These are phyloP conservation scores for Sphaerulina vaccinii DNA, from an alignment of 2,329 filamentous ascomycete genomes.

Conservation along the genomic window DNA sequence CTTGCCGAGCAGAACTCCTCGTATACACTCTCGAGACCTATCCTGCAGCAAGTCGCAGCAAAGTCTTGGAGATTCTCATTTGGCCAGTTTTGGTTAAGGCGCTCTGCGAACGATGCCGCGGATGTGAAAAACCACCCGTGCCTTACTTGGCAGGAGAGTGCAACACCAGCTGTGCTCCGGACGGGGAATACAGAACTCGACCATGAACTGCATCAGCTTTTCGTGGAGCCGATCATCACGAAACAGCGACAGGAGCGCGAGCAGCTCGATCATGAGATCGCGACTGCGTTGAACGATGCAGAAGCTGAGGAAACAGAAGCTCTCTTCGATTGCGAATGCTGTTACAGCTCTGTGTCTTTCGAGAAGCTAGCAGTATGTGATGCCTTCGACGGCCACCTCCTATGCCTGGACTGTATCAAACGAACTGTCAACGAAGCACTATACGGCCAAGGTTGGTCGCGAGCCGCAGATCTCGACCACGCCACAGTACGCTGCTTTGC, in stretches of 20 bases:
- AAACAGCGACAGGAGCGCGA: slow-evolving; percentile 42
- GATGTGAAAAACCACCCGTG: slow-evolving; percentile 52
- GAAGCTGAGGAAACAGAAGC: slow-evolving; percentile 49
- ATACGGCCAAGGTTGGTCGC: slow-evolving; percentile 88
- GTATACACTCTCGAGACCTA: slow-evolving; percentile 69
- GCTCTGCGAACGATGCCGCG: slow-evolving; percentile 48
- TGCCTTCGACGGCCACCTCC: slow-evolving; percentile 67
- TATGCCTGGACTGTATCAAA: slow-evolving; percentile 80
- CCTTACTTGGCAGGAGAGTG: slow-evolving; percentile 58
- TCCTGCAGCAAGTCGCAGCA: slow-evolving; percentile 65
- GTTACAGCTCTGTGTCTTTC: slow-evolving; percentile 68
- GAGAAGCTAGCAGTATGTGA: slow-evolving; percentile 72
- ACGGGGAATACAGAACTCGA: slow-evolving; percentile 62
- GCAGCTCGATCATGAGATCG: slow-evolving; percentile 42
- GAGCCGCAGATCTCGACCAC: slow-evolving; percentile 69
- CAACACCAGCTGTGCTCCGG: slow-evolving; percentile 53
- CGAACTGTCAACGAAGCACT: slow-evolving; percentile 81
- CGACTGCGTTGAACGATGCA: slow-evolving; percentile 48
- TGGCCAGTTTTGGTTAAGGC: slow-evolving; percentile 66
- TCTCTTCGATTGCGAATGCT: slow-evolving; percentile 72
- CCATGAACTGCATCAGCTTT: slow-evolving; percentile 48
- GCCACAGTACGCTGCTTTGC: slow-evolving; percentile 84
- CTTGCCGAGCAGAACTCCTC: slow-evolving; percentile 78
- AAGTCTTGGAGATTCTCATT: slow-evolving; percentile 78
- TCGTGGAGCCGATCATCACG: slow-evolving; percentile 45